Percentiles rank a stretch among this genome's conserved stretches.
These are phyloP conservation scores for Podospora didyma DNA, from an alignment of 495 filamentous ascomycete genomes.

Conservation along the genomic window DNA sequence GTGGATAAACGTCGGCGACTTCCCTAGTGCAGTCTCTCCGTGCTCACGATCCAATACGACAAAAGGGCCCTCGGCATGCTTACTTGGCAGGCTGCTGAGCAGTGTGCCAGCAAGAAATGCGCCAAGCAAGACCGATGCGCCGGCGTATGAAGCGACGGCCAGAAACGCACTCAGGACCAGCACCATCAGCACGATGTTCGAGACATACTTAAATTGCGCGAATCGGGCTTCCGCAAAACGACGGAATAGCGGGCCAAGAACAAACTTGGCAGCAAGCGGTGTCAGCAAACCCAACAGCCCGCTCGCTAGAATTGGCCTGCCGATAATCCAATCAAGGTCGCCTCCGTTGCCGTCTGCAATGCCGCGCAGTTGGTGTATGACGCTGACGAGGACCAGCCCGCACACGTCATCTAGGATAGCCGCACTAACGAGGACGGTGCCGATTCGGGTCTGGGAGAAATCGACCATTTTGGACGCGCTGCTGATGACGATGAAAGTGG, in stretches of 20 bases:
- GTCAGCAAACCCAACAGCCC: conserved; percentile 20
- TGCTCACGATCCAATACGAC: not conserved
- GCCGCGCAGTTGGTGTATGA: conserved; percentile 47
- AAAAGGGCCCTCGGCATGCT: not conserved
- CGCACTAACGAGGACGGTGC: conserved; percentile 63
- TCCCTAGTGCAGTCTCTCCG: conserved; percentile 17
- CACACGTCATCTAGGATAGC: conserved; percentile 84
- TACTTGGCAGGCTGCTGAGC: conserved; percentile 33
- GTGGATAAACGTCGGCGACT: conserved; percentile 24
- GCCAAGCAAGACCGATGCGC: conserved; percentile 66
- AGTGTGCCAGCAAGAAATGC: conserved; percentile 63
- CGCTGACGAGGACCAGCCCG: conserved; percentile 74
- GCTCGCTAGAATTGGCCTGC: conserved; percentile 23
- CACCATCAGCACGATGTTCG: conserved; percentile 18
- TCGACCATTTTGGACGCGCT: conserved; percentile 40
- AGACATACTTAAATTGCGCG: conserved; percentile 3
- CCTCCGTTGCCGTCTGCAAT: conserved; percentile 8
- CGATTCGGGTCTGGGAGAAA: conserved; percentile 58
- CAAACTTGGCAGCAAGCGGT: conserved; percentile 16
- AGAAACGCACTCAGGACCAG: conserved; percentile 18
- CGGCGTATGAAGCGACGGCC: conserved; percentile 38
- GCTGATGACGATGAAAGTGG: conserved; percentile 69
- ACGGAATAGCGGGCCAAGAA: conserved; percentile 13
- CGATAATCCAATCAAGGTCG: conserved; percentile 25
- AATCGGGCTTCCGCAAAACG: conserved; percentile 2